Evolutionary conservation across 352 stramenopile genomes (phyloP).

Genomic region (Globisporangium megalacanthum): DNA sequence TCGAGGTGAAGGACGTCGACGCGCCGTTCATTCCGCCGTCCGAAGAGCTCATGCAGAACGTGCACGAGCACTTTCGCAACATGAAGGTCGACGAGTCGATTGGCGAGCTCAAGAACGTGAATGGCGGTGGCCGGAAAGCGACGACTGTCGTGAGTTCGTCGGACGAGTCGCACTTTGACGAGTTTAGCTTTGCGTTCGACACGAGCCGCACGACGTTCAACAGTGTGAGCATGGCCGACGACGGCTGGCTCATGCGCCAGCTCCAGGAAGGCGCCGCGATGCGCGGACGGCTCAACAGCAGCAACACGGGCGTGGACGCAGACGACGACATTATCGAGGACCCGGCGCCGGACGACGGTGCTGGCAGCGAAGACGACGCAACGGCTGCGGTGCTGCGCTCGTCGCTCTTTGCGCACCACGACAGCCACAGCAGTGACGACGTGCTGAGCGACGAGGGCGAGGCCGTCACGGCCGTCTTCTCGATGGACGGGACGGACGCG

Average conservation of each 20-base stretch:
- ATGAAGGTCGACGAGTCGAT: constrained; percentile 86
- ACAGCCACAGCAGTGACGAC: constrained; percentile 53
- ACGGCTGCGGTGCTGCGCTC: constrained; percentile 16
- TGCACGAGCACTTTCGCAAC: constrained; percentile 85
- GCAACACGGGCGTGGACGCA: constrained; percentile 17
- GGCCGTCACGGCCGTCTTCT: constrained; percentile 8
- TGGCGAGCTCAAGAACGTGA: constrained; percentile 56
- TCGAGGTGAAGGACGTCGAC: constrained; percentile 78
- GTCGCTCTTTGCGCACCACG: constrained; percentile 41
- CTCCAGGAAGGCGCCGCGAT: constrained; percentile 69
- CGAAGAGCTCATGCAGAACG: constrained; percentile 82
- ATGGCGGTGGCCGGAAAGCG: constrained; percentile 53
- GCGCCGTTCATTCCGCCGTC: constrained; percentile 76
- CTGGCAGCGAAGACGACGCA: constrained; percentile 54
- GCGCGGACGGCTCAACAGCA: constrained; percentile 60
- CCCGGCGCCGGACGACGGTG: constrained; percentile 26
- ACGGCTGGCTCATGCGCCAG: constrained; percentile 79
- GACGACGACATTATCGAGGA: constrained; percentile 36
- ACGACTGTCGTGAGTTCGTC: constrained; percentile 24
- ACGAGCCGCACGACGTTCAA: constrained; percentile 71
- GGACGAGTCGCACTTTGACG: constrained; percentile 79
- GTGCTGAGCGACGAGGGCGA: constrained; percentile 54
- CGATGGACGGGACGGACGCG: constrained; percentile 7
- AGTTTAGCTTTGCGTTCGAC: constrained; percentile 87
- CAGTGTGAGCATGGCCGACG: constrained; percentile 74